Base-by-base conservation (phyloP, 129 eudicot species). In the sunflower (Helianthus annuus) region DNA sequence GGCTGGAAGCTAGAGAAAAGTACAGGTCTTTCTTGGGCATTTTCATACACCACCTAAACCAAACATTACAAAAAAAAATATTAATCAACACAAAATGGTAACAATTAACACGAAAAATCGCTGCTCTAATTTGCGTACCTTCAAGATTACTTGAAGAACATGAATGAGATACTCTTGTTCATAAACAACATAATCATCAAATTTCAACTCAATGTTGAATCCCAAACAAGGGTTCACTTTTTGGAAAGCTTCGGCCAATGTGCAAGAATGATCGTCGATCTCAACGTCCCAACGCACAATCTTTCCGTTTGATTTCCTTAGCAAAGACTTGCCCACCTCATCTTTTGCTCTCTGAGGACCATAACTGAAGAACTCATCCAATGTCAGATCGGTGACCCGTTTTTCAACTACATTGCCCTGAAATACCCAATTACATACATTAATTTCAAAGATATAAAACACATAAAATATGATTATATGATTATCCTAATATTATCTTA, bases 161-260 rank as follows among this genome's bases (percentile, higher is more conserved):
- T 76, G 74, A 76, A 58, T 58, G 40, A 93, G 86, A 54, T 80
- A 34, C 42, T 82, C 87, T 59, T 82, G 76, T 51, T 87, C 57
- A 71, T 93, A 93, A 11, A 93, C 92, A 38, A 90, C 48, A 45
- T 84, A 34, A 73, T 93, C 96, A 64, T 93, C 98, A 42, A 93
- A 87, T 53, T 93, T 93, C 69, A 93, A 80, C 81, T 93, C 98
- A 38, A 93, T 82, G 83, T 90, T 90, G 88, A 93, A 93, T 5
- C 98, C 98, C 58, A 93, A 53, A 67, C 78, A 65, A 13, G 97
- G 91, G 65, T 83, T 85, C 2, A 87, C 96, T 76, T 85, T 82
- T 63, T 83, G 74, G 45, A 93, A 89, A 5, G 95, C 91, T 79
- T 93, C 98, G 79, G 86, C 76, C 12, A 93, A 80, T 7, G 97